A percentile compares a stretch with the other conserved stretches of the same genome.
phyloP scores from a whole-genome alignment of 768 basidiomycete species.

The Hirschioporus abietinus region DNA sequence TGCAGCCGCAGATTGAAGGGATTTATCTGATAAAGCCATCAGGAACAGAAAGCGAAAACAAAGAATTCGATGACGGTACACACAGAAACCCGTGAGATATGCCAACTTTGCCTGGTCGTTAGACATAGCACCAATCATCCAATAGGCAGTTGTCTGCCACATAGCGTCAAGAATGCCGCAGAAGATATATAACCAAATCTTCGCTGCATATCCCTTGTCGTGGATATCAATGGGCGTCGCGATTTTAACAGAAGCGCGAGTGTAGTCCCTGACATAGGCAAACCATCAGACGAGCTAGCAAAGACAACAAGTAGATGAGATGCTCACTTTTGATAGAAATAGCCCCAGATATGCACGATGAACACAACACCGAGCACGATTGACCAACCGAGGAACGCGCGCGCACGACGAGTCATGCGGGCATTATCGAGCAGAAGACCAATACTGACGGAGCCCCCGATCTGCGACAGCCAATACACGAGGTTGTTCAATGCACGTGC shows the following conservation, averaged over 20 bases:
- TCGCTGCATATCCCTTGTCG: slow-evolving; percentile 47
- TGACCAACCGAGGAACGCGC: slow-evolving; percentile 67
- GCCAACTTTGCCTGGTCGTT: slow-evolving; percentile 78
- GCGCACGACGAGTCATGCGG: slow-evolving; percentile 51
- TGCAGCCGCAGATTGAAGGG: slow-evolving; percentile 71
- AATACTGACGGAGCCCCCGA: slow-evolving; percentile 67
- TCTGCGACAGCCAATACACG: slow-evolving; percentile 77
- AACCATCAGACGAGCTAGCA: neutral
- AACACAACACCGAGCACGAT: slow-evolving; percentile 62
- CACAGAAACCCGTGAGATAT: slow-evolving; percentile 78
- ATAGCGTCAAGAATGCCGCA: slow-evolving; percentile 74
- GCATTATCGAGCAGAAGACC: slow-evolving; percentile 62
- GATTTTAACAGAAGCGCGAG: slow-evolving; percentile 41
- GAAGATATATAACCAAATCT: slow-evolving; percentile 61
- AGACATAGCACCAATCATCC: slow-evolving; percentile 83
- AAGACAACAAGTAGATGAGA: neutral
- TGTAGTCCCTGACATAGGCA: slow-evolving; percentile 42
- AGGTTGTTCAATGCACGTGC: slow-evolving; percentile 72
- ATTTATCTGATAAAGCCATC: slow-evolving; percentile 45
- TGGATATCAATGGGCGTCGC: slow-evolving; percentile 53
- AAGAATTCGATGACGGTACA: slow-evolving; percentile 22
- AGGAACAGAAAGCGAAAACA: neutral
- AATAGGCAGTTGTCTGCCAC: slow-evolving; percentile 83
- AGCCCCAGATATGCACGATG: slow-evolving; percentile 69
- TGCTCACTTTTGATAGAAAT: slow-evolving; percentile 64